Conservation (phyloP, 352 stramenopile species). For the Phytophthora ohioensis region DNA sequence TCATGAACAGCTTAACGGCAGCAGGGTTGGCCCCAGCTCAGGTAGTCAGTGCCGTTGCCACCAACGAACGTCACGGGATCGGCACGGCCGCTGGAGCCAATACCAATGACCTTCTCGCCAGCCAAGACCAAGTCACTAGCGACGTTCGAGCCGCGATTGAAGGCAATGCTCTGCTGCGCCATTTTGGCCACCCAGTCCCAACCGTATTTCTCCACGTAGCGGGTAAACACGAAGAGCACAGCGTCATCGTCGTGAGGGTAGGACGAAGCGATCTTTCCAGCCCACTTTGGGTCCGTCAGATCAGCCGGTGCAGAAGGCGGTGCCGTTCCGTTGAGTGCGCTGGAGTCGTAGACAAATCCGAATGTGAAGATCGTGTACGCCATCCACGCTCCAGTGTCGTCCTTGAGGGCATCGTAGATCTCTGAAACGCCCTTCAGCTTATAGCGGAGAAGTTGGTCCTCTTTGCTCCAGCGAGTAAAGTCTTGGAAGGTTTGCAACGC, state of each 20-base stretch:
- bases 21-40: too few species aligned
- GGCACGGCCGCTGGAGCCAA: too few species aligned
- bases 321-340: slow-evolving; percentile 16
- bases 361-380: slow-evolving; percentile 50
- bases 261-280: slow-evolving; percentile 49
- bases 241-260: slow-evolving; percentile 68
- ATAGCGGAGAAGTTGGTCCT: slow-evolving; percentile 51
- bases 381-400: slow-evolving; percentile 47
- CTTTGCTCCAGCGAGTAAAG: slow-evolving; percentile 37
- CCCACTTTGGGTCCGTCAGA: slow-evolving; percentile 43
- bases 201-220: slow-evolving; percentile 63
- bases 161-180: slow-evolving; percentile 40
- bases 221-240: slow-evolving; percentile 55
- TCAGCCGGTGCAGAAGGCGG: slow-evolving; percentile 37
- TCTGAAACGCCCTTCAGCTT: slow-evolving; percentile 55
- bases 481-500: slow-evolving; percentile 52
- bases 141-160: slow-evolving; percentile 46
- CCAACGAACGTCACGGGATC: too few species aligned
- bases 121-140: too few species aligned
- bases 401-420: slow-evolving; percentile 54
- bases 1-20: slow-evolving; percentile 5
- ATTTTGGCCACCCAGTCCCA: slow-evolving; percentile 61
- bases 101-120: too few species aligned
- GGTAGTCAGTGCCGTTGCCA: too few species aligned
- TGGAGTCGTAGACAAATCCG: slow-evolving; percentile 49